A percentile compares a stretch with the other conserved stretches of the same genome.
Evolutionary conservation across 768 basidiomycete species (phyloP).

Genomic region (Boletus coccyginus): DNA sequence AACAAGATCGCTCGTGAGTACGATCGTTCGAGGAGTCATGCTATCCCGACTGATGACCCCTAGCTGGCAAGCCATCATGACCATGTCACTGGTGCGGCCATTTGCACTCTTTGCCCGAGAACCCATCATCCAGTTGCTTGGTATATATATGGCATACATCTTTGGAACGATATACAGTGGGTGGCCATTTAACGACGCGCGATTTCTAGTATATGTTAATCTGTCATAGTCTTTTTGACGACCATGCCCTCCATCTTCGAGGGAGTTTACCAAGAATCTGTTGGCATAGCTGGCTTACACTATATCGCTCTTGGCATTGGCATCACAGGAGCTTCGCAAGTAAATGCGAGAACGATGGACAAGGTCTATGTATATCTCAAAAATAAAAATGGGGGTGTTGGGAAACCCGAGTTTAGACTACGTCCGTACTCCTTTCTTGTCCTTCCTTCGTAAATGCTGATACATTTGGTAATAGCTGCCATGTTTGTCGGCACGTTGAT

Average conservation of each 20-base stretch:
- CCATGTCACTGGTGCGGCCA: conserved; percentile 59
- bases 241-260: conserved; percentile 60
- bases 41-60: background rate
- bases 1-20: conserved; percentile 43
- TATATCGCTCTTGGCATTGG: conserved; percentile 74
- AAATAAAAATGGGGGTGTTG: conserved; percentile 49
- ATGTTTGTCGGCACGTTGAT: conserved; percentile 58
- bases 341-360: conserved; percentile 58
- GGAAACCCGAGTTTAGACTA: conserved; percentile 53
- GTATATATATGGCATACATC: conserved; percentile 65
- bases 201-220: background rate
- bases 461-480: conserved; percentile 37
- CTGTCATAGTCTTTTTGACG: conserved; percentile 56
- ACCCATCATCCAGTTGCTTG: conserved; percentile 65
- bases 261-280: conserved; percentile 48
- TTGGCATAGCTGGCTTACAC: conserved; percentile 63
- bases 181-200: conserved; percentile 18
- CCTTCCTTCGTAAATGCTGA: conserved; percentile 1
- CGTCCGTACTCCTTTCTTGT: conserved; percentile 31
- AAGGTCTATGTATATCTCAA: conserved; percentile 49
- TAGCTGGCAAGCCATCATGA: conserved; percentile 54
- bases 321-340: conserved; percentile 46
- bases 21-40: background rate
- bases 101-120: conserved; percentile 60
- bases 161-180: conserved; percentile 61